Base-by-base conservation (phyloP, 441 rosid genomes). In the Adansonia grandidieri region DNA sequence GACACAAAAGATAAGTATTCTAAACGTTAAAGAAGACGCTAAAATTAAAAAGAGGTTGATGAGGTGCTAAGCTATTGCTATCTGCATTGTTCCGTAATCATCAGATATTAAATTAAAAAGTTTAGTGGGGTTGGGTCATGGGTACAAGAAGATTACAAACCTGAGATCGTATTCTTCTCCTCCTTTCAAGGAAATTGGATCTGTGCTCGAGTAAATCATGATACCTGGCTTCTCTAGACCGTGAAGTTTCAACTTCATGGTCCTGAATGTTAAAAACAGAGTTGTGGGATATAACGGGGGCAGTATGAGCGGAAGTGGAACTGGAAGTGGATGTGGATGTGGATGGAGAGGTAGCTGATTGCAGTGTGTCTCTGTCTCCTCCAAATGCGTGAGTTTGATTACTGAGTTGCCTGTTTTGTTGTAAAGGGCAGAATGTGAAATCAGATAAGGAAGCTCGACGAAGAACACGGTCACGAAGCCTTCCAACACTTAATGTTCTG, bases 91-190 rank as follows among this genome's bases (percentile, higher is more conserved):
- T 53, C 47, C 8, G 48, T 71, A 71, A 9, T 32, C 15, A 32
- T 9, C 7, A 71, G 62, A 53, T 15, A 53, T n/a, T 53, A n/a
- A 15, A 71, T 15, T 15, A 32, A 64, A 63, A 62, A 61, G 42
- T 8, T n/a, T 32, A 24, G 40, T 37, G 48, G 47, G 48, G 8
- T 37, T 3, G 37, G 37, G 8, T 22, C 37, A 60, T 37, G 22
- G 22, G 64, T 8, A 24, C 71, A 77, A 74, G 57, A 73, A 74
- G 28, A 75, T 81, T 76, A 80, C 86, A 82, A 77, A 94, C 99
- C 99, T 96, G 99, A 82, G 98, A 96, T 72, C 97, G 89, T 84
- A 94, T 91, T 86, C 98, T 88, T 83, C 98, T 93, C 79, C 99
- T 87, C 28, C 98, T 83, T 77, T 96, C 97, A 73, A 96, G 94